phyloP scores from a whole-genome alignment of 2,329 filamentous ascomycete species.

The Colletotrichum karsti region DNA sequence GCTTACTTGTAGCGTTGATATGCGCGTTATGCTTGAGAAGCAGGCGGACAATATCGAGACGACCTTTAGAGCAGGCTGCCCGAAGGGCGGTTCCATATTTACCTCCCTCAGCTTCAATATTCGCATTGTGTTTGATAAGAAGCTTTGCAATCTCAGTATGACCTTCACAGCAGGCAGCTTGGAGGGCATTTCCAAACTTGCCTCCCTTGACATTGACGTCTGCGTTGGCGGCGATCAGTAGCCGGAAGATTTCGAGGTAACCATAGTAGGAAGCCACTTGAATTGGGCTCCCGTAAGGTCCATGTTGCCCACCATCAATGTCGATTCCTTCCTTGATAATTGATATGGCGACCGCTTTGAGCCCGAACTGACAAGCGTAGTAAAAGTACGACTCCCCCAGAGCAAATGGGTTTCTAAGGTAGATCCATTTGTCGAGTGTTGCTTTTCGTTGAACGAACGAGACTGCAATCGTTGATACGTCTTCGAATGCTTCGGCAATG shows the following conservation, averaged over 20 bases:
- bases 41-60: not conserved
- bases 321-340: not conserved
- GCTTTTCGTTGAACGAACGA: constrained; percentile 25
- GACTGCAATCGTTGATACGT: constrained; percentile 3
- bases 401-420: not conserved
- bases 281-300: not conserved
- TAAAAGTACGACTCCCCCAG: too few relatives aligned
- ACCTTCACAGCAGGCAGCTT: constrained; percentile 14
- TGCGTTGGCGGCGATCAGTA: constrained; percentile 19
- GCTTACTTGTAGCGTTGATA: not conserved
- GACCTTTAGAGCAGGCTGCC: too few relatives aligned
- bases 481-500: constrained; percentile 9
- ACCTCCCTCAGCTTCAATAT: not conserved
- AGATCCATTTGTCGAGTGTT: constrained; percentile 27
- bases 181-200: constrained; percentile 25
- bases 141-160: too few relatives aligned
- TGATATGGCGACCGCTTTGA: too few relatives aligned
- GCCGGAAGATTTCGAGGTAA: constrained; percentile 6
- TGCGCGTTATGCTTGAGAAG: not conserved
- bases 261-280: constrained; percentile 20
- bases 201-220: constrained; percentile 26
- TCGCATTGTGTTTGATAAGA: not conserved
- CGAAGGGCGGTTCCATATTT: not conserved
- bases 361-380: too few relatives aligned
- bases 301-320: constrained; percentile 10